Evolutionary conservation across 1,284 basidiomycete genomes (phyloP), one percentile per base, ranked within the genome.

Genomic region (Moesziomyces antarcticus): DNA sequence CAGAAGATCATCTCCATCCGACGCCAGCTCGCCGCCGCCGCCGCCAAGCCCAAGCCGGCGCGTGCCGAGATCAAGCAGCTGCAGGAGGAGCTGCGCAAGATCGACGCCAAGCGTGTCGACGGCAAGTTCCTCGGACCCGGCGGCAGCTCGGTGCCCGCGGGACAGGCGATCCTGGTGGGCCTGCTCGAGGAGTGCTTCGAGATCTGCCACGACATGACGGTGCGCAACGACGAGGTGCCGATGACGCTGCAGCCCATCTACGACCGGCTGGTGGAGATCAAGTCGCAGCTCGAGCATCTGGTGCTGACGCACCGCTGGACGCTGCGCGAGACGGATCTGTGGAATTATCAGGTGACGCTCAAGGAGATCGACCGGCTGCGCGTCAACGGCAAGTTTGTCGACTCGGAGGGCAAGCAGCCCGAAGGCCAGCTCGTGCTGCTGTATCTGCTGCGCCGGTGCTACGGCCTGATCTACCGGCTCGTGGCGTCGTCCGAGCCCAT

Each of bases 401-500:
- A 99, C 82, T 88, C 91, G 0, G 93, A 97, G 54, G 97, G 95
- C 5, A 92, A 94, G 83, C 89, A 92, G 74, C 93, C 94, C 3
- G 87, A 90, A 63, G 94, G 94, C 20, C 94, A 97, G 90, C 93
- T 93, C 81, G 94, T 94, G 73, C 86, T 98, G 51, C 87, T 98
- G 45, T 99, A 97, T 85, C 88, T 98, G 35, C 87, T 99, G 56
- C 88, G 96, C 75, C 89, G 96, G 83, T 99, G 96, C 86, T 97
- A 98, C 84, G 96, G 96, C 71, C 88, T 98, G 56, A 95, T 97
- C 78, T 98, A 97, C 85, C 89, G 92, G 27, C 86, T 99, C 51
- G 89, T 99, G 73, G 95, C 94, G 24, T 95, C 94, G n/a, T 94
- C 93, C 59, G 96, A 98, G 85, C 97, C 97, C 0, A 94, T 99